Conservation (phyloP, 305 asterid species). For the Fraxinus floribunda region DNA sequence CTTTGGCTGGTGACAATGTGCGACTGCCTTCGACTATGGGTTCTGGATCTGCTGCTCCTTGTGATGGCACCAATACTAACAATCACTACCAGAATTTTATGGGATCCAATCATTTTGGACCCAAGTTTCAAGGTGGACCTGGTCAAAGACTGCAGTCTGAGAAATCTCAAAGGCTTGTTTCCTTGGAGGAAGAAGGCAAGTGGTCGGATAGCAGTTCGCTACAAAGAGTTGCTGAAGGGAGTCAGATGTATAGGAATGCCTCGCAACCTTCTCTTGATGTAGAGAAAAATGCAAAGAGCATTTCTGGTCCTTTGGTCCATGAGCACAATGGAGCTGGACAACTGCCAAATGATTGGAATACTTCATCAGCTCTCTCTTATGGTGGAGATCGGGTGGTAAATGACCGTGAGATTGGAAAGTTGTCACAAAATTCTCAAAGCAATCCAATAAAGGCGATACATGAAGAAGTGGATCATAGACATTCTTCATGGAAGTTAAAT, state of each 20-base stretch:
- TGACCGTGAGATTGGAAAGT: neutral
- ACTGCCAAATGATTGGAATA: conserved; percentile 50
- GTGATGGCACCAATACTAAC: conserved; percentile 33
- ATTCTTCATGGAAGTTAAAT: neutral
- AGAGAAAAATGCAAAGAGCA: conserved; percentile 38
- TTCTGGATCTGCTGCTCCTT: conserved; percentile 37
- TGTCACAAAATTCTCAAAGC: conserved; percentile 1
- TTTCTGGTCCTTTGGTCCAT: conserved; percentile 37
- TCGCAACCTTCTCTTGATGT: conserved; percentile 40
- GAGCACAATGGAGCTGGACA: conserved; percentile 40
- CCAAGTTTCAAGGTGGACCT: conserved; percentile 43
- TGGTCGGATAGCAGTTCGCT: conserved; percentile 35
- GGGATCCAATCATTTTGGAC: conserved; percentile 45
- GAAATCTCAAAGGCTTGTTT: conserved; percentile 46
- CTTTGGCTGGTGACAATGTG: conserved; percentile 33
- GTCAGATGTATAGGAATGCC: conserved; percentile 42
- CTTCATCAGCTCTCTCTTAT: conserved; percentile 5
- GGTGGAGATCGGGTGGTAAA: conserved; percentile 4
- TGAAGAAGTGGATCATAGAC: neutral
- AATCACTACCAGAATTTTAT: conserved; percentile 19
- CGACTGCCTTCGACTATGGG: conserved; percentile 38
- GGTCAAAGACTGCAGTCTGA: conserved; percentile 38
- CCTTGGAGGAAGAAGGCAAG: conserved; percentile 46
- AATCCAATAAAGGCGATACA: neutral
- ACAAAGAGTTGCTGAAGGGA: conserved; percentile 42